Percentiles rank a stretch among this genome's conserved stretches.
Evolutionary conservation across 495 filamentous ascomycete species (phyloP).

Genomic region (Trichoderma virens): DNA sequence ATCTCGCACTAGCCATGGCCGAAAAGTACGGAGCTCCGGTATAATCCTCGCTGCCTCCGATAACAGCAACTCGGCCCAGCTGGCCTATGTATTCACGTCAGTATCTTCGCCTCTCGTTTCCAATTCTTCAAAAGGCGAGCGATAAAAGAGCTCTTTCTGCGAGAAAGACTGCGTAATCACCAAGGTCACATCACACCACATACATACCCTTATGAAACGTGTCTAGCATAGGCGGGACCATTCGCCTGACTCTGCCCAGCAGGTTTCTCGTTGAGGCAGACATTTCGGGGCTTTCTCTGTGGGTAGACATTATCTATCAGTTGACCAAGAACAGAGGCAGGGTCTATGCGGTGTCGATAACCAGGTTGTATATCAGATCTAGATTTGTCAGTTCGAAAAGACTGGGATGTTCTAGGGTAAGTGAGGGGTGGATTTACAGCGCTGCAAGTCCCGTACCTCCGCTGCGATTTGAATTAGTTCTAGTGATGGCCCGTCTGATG

Average conservation of each 20-base stretch:
- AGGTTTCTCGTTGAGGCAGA: slow-evolving; percentile 51
- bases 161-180: neutral
- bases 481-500: too few species aligned
- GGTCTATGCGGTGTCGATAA: neutral
- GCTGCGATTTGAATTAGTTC: too few species aligned
- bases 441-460: too few species aligned
- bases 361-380: neutral
- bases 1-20: slow-evolving; percentile 84
- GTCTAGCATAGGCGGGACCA: slow-evolving; percentile 91
- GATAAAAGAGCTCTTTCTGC: neutral
- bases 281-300: slow-evolving; percentile 25
- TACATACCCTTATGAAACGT: slow-evolving; percentile 87
- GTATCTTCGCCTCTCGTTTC: slow-evolving; percentile 14
- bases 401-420: too few species aligned
- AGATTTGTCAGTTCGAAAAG: too few species aligned
- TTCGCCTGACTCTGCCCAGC: slow-evolving; percentile 73
- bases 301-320: neutral
- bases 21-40: slow-evolving; percentile 97
- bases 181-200: too few species aligned
- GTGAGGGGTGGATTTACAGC: too few species aligned
- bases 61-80: slow-evolving; percentile 84
- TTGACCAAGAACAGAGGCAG: neutral
- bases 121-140: neutral
- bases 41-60: slow-evolving; percentile 93
- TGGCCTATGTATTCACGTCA: slow-evolving; percentile 53